Evolutionary conservation across 2,329 filamentous ascomycete genomes (phyloP).

Genomic region (Dactylellina sp.): DNA sequence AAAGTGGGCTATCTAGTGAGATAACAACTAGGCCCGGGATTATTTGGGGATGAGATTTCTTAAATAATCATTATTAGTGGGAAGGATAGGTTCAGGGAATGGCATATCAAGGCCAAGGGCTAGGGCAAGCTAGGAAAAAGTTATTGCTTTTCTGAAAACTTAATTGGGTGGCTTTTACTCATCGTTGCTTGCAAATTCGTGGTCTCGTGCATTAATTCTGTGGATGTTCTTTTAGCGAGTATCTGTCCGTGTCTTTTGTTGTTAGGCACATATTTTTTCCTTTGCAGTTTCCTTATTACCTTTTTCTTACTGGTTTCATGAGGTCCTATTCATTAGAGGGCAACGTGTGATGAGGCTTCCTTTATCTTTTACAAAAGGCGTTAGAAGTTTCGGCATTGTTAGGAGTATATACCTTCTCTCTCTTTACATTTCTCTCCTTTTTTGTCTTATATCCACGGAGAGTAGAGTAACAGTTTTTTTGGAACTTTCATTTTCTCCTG

Average conservation of each 20-base stretch:
- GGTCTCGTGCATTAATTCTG: slow-evolving; percentile 30
- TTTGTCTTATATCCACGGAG: slow-evolving; percentile 5
- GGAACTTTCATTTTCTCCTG: slow-evolving; percentile 7
- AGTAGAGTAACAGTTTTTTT: slow-evolving; percentile 10
- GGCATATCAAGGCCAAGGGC: slow-evolving; percentile 4
- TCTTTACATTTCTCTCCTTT: not conserved
- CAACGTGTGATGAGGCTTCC: slow-evolving; percentile 1
- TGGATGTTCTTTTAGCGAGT: slow-evolving; percentile 52
- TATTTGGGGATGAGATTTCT: not conserved
- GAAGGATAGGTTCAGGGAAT: slow-evolving; percentile 2
- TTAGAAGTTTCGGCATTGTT: slow-evolving; percentile 17
- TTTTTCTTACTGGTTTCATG: slow-evolving; percentile 7
- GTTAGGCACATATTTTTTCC: not conserved
- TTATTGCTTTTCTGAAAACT: slow-evolving; percentile 13
- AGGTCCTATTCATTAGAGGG: slow-evolving; percentile 18
- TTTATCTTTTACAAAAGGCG: slow-evolving; percentile 8
- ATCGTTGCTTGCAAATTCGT: slow-evolving; percentile 7
- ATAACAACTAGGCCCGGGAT: not conserved
- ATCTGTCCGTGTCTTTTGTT: not conserved
- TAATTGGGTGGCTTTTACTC: slow-evolving; percentile 12
- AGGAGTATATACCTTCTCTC: slow-evolving; percentile 7
- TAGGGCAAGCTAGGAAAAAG: slow-evolving; percentile 22
- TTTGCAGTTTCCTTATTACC: not conserved
- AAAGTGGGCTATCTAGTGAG: too few species aligned
- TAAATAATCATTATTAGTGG: not conserved